phyloP scores from a whole-genome alignment of 805 yeast genomes.

The Kodamaea kaohsiungensis region DNA sequence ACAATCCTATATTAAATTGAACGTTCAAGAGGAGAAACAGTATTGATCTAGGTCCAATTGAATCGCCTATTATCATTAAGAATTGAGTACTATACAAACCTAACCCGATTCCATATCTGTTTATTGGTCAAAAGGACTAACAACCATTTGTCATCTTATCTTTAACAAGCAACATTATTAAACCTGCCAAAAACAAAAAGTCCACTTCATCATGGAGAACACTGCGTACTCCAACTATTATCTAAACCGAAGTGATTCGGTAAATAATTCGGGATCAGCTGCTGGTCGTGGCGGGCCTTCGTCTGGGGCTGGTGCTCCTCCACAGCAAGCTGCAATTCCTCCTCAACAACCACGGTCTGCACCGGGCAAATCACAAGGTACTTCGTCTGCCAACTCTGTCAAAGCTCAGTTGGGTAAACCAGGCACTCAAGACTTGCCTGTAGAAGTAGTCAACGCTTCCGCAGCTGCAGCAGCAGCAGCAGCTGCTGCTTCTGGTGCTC shows the following conservation, averaged over 20 bases:
- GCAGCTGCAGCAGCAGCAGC: neutral
- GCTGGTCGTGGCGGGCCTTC: neutral
- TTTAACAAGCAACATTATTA: neutral
- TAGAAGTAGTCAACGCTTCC: neutral
- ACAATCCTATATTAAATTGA: neutral
- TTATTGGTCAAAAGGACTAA: too few species aligned
- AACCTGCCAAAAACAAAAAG: too few species aligned
- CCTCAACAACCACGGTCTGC: neutral
- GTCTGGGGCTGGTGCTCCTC: neutral
- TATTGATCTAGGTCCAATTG: neutral
- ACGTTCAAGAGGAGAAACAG: too few species aligned
- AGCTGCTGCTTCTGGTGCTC: neutral
- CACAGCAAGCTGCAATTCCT: neutral
- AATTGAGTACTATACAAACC: too few species aligned
- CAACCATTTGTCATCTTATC: neutral
- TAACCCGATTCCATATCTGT: too few species aligned
- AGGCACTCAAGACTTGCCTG: neutral
- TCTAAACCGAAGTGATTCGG: conserved; percentile 8
- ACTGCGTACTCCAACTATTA: conserved; percentile 8
- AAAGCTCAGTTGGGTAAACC: neutral
- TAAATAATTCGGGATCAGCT: neutral
- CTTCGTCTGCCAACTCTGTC: neutral
- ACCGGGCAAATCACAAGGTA: neutral
- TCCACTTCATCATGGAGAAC: conserved; percentile 4
- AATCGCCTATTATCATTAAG: too few species aligned